These are phyloP conservation scores for Dalbergia cochinchinensis DNA, from an alignment of 306 rosid genomes.

Conservation along the genomic window DNA sequence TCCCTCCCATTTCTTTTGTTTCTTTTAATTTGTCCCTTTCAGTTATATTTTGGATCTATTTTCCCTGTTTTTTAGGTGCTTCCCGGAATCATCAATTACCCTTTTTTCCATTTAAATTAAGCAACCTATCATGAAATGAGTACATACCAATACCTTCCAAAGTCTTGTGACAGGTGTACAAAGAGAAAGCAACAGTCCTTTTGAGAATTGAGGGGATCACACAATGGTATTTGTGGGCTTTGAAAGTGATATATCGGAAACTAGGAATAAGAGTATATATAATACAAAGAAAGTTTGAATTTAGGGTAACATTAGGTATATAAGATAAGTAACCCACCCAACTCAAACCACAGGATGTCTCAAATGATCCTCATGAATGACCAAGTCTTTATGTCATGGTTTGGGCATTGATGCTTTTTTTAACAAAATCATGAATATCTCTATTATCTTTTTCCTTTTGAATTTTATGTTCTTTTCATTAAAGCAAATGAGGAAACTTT, in stretches of 20 bases:
- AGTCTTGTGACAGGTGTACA: slow-evolving; percentile 36
- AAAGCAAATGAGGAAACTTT: neutral
- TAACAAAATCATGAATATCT: neutral
- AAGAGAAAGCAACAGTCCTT: neutral
- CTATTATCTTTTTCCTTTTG: neutral
- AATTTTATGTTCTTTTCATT: neutral
- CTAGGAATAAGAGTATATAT: slow-evolving; percentile 1
- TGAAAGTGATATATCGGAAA: slow-evolving; percentile 34
- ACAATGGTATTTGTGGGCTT: neutral
- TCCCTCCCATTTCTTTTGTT: slow-evolving; percentile 37
- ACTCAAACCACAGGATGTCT: slow-evolving; percentile 10
- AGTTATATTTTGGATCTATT: slow-evolving; percentile 25
- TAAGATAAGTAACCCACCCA: slow-evolving; percentile 28
- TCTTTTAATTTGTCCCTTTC: slow-evolving; percentile 47
- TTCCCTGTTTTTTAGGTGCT: slow-evolving; percentile 36
- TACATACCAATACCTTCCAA: neutral
- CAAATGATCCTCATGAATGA: neutral
- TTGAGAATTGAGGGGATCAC: neutral
- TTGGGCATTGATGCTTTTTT: neutral
- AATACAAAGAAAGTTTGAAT: slow-evolving; percentile 5
- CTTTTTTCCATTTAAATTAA: slow-evolving; percentile 29
- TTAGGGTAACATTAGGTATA: slow-evolving; percentile 33
- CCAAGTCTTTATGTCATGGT: neutral
- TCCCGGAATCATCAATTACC: slow-evolving; percentile 9
- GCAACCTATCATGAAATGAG: slow-evolving; percentile 30